Evolutionary conservation across 192 early-diverging fungal genomes (phyloP).

Genomic region (Jimgerdemannia lactiflua): DNA sequence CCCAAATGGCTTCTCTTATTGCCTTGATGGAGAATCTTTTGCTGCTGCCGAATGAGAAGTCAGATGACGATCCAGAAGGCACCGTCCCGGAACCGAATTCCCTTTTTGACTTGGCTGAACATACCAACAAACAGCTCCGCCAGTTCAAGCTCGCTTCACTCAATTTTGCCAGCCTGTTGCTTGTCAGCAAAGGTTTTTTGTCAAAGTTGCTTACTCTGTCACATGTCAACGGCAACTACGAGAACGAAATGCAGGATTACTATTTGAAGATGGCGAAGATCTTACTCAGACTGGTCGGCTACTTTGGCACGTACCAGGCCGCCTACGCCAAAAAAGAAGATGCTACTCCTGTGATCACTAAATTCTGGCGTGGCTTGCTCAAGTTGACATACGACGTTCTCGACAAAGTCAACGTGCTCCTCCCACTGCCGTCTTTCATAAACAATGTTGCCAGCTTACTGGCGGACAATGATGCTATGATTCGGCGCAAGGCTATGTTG

Average conservation of each 20-base stretch:
- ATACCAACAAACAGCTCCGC: conserved; percentile 55
- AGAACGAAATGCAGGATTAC: conserved; percentile 40
- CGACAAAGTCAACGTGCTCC: conserved; percentile 69
- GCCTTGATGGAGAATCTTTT: conserved; percentile 54
- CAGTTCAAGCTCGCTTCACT: conserved; percentile 62
- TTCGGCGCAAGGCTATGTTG: conserved; percentile 72
- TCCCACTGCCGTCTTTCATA: conserved; percentile 76
- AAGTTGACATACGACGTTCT: conserved; percentile 73
- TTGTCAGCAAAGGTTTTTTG: conserved; percentile 51
- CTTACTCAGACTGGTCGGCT: conserved; percentile 53
- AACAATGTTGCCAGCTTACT: conserved; percentile 63
- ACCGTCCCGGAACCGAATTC: conserved; percentile 1
- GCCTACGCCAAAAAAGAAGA: conserved; percentile 24
- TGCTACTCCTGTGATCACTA: conserved; percentile 31
- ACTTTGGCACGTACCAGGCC: conserved; percentile 44
- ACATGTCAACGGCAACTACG: conserved; percentile 25
- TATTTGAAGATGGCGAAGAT: conserved; percentile 51
- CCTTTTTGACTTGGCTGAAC: conserved; percentile 34
- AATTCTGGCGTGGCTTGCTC: conserved; percentile 46
- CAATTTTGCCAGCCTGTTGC: conserved; percentile 49
- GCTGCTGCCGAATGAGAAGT: conserved; percentile 53
- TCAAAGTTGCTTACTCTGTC: conserved; percentile 39
- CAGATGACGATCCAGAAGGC: conserved; percentile 12
- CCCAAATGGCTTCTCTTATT: conserved; percentile 65
- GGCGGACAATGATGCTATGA: conserved; percentile 50